Base-by-base conservation (phyloP, 2,329 filamentous ascomycete species). In the Xylaria digitata region DNA sequence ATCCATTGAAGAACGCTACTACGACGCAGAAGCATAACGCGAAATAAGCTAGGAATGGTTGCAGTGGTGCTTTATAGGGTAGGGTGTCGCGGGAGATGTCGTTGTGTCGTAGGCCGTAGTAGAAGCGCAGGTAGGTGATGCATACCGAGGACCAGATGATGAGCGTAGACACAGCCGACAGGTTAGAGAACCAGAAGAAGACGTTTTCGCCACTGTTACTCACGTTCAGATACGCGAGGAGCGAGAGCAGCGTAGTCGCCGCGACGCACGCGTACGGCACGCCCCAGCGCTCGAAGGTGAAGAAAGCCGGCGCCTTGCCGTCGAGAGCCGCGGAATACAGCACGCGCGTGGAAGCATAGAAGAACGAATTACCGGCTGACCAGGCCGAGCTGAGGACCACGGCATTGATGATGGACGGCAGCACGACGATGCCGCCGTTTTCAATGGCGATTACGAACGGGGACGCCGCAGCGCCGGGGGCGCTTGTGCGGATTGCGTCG, bases 1-100 rank as follows among this genome's bases (percentile, higher is more conserved):
- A 94, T 0, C 91, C 91, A 49, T 90, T 89, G 43, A 93, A 90
- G 67, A 93, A 83, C 1, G 89, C 87, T 80, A 94, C 89, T 42
- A 90, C 74, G 30, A 85, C 82, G 45, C 89, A 91, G 62, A 86
- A 88, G 2, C 80, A 77, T 5, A 92, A 80, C 1, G 89, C 85
- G 63, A 88, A 87, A 55, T 78, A 94, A 1, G 90, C 90, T 3
- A 88, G 82, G 75, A 87, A 93, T 2, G 92, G 92, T 79, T 94
- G 90, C 68, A 86, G 82, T 21, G 83, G 84, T 2, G 88, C 85
- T 66, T 85, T 88, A 80, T 90, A 92, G 0, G 90, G 89, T 19
- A 94, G 79, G 1, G 82, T 85, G 66, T 89, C 82, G 17, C 90
- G 84, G 63, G 88, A 83, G 46, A 93, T 82, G 8, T 90, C 89